Evolutionary conservation across 2,329 filamentous ascomycete genomes (phyloP).

Genomic region (Epichloe glyceriae): DNA sequence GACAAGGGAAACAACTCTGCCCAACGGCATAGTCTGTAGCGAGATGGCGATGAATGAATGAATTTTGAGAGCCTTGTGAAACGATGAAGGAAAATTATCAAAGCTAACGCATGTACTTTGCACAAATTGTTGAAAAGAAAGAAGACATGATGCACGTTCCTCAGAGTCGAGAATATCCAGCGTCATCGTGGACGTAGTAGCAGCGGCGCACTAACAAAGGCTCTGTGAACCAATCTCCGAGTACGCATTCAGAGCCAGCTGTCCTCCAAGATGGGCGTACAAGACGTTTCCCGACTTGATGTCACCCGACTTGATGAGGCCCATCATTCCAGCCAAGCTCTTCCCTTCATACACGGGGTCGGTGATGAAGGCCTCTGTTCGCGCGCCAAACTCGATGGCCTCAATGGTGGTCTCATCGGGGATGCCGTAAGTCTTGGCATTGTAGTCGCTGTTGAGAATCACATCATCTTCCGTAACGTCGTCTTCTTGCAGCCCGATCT

Average conservation of each 20-base stretch:
- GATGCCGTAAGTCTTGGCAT: slow-evolving; percentile 55
- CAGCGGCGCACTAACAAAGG: too few species aligned
- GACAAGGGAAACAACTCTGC: too few species aligned
- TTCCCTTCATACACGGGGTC: slow-evolving; percentile 70
- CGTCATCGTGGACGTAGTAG: too few species aligned
- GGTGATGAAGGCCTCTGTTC: slow-evolving; percentile 59
- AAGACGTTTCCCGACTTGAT: slow-evolving; percentile 52
- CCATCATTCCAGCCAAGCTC: slow-evolving; percentile 59
- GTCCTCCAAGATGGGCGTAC: slow-evolving; percentile 60
- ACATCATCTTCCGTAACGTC: slow-evolving; percentile 52
- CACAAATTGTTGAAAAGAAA: too few species aligned
- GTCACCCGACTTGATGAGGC: slow-evolving; percentile 49
- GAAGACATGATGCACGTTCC: too few species aligned
- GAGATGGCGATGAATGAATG: too few species aligned
- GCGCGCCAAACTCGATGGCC: slow-evolving; percentile 55
- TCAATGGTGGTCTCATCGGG: slow-evolving; percentile 52
- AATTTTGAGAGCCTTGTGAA: too few species aligned
- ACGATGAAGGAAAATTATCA: too few species aligned
- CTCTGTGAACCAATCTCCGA: background rate
- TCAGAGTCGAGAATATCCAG: background rate
- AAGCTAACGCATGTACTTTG: too few species aligned
- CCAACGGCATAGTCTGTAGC: too few species aligned
- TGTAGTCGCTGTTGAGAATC: slow-evolving; percentile 39
- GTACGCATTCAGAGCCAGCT: slow-evolving; percentile 54
- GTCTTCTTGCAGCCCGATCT: slow-evolving; percentile 46